phyloP scores from a whole-genome alignment of 2,329 filamentous ascomycete genomes.

The Colletotrichum musae region DNA sequence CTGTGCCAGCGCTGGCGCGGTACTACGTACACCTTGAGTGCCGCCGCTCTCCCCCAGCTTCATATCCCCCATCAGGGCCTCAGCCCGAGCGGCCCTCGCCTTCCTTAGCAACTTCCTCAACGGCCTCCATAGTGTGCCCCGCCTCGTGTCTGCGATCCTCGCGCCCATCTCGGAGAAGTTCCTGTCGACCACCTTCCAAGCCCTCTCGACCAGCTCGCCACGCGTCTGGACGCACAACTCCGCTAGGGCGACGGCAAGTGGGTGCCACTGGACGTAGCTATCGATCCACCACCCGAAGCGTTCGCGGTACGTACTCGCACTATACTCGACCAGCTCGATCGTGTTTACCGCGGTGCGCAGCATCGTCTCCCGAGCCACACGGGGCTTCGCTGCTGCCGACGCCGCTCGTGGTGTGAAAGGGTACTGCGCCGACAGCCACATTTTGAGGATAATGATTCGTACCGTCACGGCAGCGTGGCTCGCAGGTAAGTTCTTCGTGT shows the following conservation, averaged over 20 bases:
- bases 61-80: constrained; percentile 48
- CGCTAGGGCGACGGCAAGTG: constrained; percentile 66
- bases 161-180: constrained; percentile 60
- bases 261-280: constrained; percentile 69
- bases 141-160: constrained; percentile 63
- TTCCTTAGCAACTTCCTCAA: constrained; percentile 67
- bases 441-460: constrained; percentile 60
- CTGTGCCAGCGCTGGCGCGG: background rate
- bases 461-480: constrained; percentile 56
- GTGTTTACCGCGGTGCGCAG: constrained; percentile 63
- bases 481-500: constrained; percentile 49
- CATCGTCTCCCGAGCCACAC: constrained; percentile 58
- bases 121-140: constrained; percentile 68
- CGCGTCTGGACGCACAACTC: constrained; percentile 65
- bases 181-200: constrained; percentile 64
- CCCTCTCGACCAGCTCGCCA: constrained; percentile 61
- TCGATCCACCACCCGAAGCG: constrained; percentile 64
- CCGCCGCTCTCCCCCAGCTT: constrained; percentile 30
- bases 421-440: constrained; percentile 63
- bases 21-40: background rate
- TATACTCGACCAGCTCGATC: constrained; percentile 57
- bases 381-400: constrained; percentile 45
- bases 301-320: constrained; percentile 51
- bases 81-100: constrained; percentile 58
- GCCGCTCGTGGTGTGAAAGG: constrained; percentile 54